Evolutionary conservation across 768 basidiomycete species (phyloP), one percentile per base, ranked within the genome.

Genomic region (Xanthoconium purpureum): DNA sequence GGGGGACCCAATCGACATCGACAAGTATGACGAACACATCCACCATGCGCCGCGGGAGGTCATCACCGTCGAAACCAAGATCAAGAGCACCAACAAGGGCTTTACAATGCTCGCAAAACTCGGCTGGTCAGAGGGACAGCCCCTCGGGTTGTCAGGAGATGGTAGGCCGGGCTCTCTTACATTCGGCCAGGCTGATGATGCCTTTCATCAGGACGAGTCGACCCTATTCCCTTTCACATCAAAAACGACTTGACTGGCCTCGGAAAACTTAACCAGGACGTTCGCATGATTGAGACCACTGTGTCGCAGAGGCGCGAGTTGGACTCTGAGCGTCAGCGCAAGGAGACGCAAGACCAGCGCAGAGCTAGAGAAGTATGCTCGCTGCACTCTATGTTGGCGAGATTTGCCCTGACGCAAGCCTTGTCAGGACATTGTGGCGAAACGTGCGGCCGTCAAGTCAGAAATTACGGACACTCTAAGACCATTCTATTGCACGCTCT

Each of bases 231-330:
- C 10, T 93, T 93, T 68, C 80, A 85, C 53, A 74, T 91, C 63
- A 92, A 93, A 69, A 79, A 78, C 37, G 91, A 93, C 64, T 75
- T 82, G 42, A 89, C 86, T 24, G 91, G 91, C 13, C 78, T 94
- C 17, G 91, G 91, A 15, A 93, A 91, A 68, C 77, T 78, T 5
- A 87, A 71, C 52, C 88, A 91, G 67, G 91, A 94, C 68, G 82
- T 88, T 40, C 83, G 84, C 39, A 87, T 92, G 84, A 88, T 91
- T 45, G 89, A 92, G 70, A 84, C 87, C 0, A 91, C 90, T 9
- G 91, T 92, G 28, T 87, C 90, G 9, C 88, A 89, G 63, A 83
- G 91, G 32, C 84, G 91, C 12, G 88, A 74, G 42, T 73, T 94
- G 15, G 89, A 91, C 63, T 91, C 91, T 3, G 91, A 93, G 68